Conservation (phyloP, 768 basidiomycete species). For the Porphyrellus cyaneotinctus region DNA sequence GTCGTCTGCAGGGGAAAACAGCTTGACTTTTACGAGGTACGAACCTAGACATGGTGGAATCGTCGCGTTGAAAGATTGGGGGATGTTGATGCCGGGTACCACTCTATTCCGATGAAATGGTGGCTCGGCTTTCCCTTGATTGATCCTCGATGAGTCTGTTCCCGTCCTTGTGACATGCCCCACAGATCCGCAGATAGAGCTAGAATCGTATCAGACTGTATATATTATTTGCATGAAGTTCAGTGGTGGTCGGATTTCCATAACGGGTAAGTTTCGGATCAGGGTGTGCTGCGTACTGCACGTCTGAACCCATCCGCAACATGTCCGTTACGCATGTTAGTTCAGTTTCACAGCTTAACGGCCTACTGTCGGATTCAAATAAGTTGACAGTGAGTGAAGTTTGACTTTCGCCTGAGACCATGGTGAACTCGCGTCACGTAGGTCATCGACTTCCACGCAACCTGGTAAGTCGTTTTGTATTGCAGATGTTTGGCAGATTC, state of each 20-base stretch:
- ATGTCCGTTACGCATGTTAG: slow-evolving; percentile 64
- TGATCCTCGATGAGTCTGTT: no score
- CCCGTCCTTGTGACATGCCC: no score
- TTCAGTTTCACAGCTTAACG: slow-evolving; percentile 60
- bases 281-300: no score
- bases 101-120: neutral
- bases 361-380: slow-evolving; percentile 52
- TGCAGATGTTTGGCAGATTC: slow-evolving; percentile 1
- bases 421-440: slow-evolving; percentile 23
- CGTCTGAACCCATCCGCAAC: neutral
- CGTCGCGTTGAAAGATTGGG: neutral
- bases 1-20: slow-evolving; percentile 44
- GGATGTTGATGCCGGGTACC: neutral
- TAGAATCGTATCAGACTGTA: no score
- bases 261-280: no score
- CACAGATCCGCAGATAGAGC: no score
- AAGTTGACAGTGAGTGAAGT: slow-evolving; percentile 55
- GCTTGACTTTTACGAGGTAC: slow-evolving; percentile 6
- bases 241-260: no score
- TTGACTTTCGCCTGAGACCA: neutral
- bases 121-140: no score
- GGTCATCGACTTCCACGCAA: slow-evolving; percentile 87
- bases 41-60: slow-evolving; percentile 2
- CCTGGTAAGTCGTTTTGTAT: slow-evolving; percentile 49
- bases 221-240: no score